phyloP scores from a whole-genome alignment of 352 stramenopile genomes.

The Plasmopara halstedii region DNA sequence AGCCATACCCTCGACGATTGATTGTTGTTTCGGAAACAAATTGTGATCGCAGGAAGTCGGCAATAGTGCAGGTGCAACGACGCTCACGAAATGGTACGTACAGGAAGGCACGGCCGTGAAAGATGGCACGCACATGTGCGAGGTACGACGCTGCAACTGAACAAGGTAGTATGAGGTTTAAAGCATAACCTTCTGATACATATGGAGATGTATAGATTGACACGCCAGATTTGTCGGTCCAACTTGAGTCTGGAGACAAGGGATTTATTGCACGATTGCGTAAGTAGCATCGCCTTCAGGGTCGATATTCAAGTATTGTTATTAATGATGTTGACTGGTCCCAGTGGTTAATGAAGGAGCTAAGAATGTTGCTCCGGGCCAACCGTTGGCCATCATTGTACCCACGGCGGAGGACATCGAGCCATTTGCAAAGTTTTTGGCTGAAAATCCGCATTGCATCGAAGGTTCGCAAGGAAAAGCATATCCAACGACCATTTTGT shows the following conservation, averaged over 20 bases:
- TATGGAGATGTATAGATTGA: conserved; percentile 48
- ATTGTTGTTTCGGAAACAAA: not conserved
- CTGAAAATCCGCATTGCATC: conserved; percentile 47
- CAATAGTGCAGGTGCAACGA: conserved; percentile 39
- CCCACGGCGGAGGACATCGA: conserved; percentile 48
- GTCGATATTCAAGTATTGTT: too few species aligned
- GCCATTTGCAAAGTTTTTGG: conserved; percentile 50
- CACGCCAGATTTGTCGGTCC: conserved; percentile 75
- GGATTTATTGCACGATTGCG: conserved; percentile 70
- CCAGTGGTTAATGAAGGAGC: conserved; percentile 57
- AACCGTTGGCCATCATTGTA: conserved; percentile 74
- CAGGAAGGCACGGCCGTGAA: conserved; percentile 50
- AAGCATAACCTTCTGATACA: not conserved
- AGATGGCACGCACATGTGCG: conserved; percentile 70
- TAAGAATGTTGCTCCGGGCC: conserved; percentile 48
- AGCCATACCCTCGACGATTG: not conserved
- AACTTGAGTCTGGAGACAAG: conserved; percentile 72
- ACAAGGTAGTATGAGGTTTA: not conserved
- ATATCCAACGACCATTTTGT: too few species aligned
- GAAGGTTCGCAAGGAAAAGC: conserved; percentile 33
- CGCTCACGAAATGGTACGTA: conserved; percentile 73
- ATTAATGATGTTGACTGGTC: not conserved
- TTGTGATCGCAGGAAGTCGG: conserved; percentile 39
- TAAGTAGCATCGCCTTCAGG: too few species aligned
- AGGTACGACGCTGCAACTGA: conserved; percentile 26